A percentile compares a stretch with the other conserved stretches of the same genome.
phyloP scores from a whole-genome alignment of 345 rosid species.

The Euphorbia lathyris region DNA sequence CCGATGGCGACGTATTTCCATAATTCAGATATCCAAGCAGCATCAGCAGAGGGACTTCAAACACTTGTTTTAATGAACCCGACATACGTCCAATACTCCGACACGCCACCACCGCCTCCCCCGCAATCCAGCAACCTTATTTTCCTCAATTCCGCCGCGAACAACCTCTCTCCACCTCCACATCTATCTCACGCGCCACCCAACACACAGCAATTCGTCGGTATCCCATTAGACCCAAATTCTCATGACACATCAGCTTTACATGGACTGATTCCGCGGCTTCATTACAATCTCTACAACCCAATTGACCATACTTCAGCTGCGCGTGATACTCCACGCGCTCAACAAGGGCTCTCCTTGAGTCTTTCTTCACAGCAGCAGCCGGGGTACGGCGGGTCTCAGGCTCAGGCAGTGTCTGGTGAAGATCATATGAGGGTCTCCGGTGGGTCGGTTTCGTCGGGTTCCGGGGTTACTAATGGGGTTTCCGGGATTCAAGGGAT shows the following conservation, averaged over 20 bases:
- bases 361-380: constrained; percentile 81
- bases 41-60: constrained; percentile 65
- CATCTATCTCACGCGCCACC: constrained; percentile 47
- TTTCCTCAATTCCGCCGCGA: constrained; percentile 51
- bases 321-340: constrained; percentile 75
- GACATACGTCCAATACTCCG: constrained; percentile 77
- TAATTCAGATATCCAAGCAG: constrained; percentile 71
- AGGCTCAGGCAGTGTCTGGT: constrained; percentile 33
- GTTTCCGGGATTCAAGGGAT: constrained; percentile 61
- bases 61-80: constrained; percentile 98
- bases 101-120: constrained; percentile 45
- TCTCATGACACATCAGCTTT: constrained; percentile 47
- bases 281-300: constrained; percentile 72
- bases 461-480: constrained; percentile 73
- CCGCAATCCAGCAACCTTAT: constrained; percentile 39
- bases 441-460: constrained; percentile 59
- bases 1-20: constrained; percentile 81
- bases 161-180: constrained; percentile 24
- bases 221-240: constrained; percentile 69
- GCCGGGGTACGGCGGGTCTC: constrained; percentile 50
- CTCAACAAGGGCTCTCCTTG: constrained; percentile 73
- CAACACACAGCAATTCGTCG: constrained; percentile 74
- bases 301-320: constrained; percentile 40
- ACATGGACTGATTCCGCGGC: constrained; percentile 79
- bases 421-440: constrained; percentile 48